Conservation (phyloP, 805 yeast species). For the Wickerhamiella brachini region DNA sequence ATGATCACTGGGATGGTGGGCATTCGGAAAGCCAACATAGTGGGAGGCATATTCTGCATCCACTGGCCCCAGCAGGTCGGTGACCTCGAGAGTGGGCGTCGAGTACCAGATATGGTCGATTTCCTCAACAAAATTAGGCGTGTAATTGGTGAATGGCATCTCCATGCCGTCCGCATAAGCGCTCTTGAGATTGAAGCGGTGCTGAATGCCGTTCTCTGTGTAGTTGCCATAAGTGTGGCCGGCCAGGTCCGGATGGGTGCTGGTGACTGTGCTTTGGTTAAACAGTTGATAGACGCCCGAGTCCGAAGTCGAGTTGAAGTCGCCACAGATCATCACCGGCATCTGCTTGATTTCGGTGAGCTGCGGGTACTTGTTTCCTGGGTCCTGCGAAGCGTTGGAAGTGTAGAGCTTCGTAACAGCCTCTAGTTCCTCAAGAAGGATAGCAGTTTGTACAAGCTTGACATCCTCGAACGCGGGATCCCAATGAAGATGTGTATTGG, state of each 20-base stretch:
- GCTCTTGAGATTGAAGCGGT: constrained; percentile 67
- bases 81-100: constrained; percentile 63
- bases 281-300: constrained; percentile 89
- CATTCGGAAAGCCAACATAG: constrained; percentile 85
- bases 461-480: constrained; percentile 95
- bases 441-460: constrained; percentile 88
- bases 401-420: constrained; percentile 38
- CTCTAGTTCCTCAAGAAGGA: constrained; percentile 78
- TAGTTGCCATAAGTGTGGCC: constrained; percentile 85
- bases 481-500: constrained; percentile 96
- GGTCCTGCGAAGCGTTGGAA: constrained; percentile 18
- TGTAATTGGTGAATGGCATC: constrained; percentile 84
- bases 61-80: constrained; percentile 73
- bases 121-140: constrained; percentile 85
- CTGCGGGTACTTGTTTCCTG: constrained; percentile 21
- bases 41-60: constrained; percentile 64
- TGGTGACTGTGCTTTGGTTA: constrained; percentile 61
- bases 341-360: constrained; percentile 37
- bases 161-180: constrained; percentile 79
- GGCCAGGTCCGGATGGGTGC: constrained; percentile 61
- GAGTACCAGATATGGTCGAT: constrained; percentile 96
- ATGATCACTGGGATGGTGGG: constrained; percentile 90
- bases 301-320: constrained; percentile 74
- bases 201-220: constrained; percentile 79
- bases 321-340: constrained; percentile 86